Evolutionary conservation across 805 yeast species (phyloP).

Genomic region (Lachancea dasiensis): DNA sequence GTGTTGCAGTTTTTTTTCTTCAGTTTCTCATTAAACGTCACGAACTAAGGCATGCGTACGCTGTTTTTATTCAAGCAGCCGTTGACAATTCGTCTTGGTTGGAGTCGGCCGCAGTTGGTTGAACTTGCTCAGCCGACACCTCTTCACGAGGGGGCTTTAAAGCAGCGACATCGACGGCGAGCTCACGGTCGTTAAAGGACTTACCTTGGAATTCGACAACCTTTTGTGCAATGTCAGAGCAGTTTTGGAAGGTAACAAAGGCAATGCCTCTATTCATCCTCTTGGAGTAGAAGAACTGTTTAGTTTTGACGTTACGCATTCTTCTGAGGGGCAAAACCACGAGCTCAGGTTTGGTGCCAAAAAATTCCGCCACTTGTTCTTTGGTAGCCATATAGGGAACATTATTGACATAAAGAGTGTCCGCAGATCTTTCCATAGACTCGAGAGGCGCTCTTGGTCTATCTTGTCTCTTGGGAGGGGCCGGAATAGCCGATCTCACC

Average conservation of each 20-base stretch:
- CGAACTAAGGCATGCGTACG: constrained; percentile 1
- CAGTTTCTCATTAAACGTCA: constrained; percentile 6
- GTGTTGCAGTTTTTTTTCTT: constrained; percentile 10
- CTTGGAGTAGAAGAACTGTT: constrained; percentile 35
- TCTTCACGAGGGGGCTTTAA: constrained; percentile 29
- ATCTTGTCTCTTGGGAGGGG: constrained; percentile 24
- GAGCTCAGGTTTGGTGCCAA: constrained; percentile 42
- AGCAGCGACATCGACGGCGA: constrained; percentile 68
- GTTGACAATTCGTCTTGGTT: not conserved
- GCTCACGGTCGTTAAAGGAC: constrained; percentile 56
- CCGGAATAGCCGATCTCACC: constrained; percentile 20
- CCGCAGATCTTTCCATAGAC: constrained; percentile 35
- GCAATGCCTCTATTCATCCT: constrained; percentile 50
- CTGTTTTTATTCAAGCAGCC: not conserved
- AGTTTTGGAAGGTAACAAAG: constrained; percentile 46
- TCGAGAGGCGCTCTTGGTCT: constrained; percentile 34
- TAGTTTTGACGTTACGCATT: constrained; percentile 26
- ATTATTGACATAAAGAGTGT: constrained; percentile 59
- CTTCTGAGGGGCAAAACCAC: constrained; percentile 49
- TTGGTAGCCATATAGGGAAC: constrained; percentile 58
- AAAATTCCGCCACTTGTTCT: constrained; percentile 46
- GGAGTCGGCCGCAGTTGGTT: constrained; percentile 3
- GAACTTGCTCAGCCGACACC: constrained; percentile 6
- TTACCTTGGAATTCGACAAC: constrained; percentile 63
- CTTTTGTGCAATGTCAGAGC: constrained; percentile 54